These are phyloP conservation scores for Rhizophagus prolifer DNA, from an alignment of 192 early-diverging fungal species.

Conservation along the genomic window DNA sequence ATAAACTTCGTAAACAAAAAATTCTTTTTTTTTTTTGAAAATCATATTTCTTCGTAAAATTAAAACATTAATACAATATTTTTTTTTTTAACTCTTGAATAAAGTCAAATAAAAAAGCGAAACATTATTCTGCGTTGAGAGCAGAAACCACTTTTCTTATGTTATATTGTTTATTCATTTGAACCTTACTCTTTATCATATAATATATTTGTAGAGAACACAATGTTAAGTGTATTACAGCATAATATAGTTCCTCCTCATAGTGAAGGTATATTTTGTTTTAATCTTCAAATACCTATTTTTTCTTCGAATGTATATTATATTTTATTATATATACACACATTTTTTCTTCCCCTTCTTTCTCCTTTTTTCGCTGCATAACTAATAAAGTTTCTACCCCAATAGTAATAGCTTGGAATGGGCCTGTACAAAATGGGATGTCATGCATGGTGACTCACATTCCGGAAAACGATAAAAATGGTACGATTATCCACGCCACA, in stretches of 20 bases:
- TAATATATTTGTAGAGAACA: not conserved
- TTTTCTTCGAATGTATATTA: no score
- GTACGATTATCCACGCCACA: not conserved
- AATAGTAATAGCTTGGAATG: not conserved
- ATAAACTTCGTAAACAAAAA: no score
- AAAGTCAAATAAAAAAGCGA: not conserved
- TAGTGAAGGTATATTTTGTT: not conserved
- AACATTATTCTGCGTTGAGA: not conserved
- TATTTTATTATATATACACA: no score
- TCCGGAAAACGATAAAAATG: not conserved
- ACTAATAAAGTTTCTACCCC: not conserved
- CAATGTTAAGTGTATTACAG: not conserved
- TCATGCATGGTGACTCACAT: not conserved
- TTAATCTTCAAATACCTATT: no score
- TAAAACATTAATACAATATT: no score
- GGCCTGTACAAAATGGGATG: not conserved
- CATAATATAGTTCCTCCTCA: not conserved
- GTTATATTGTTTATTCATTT: not conserved
- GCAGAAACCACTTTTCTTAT: not conserved
- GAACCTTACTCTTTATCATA: not conserved
- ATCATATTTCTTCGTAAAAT: no score
- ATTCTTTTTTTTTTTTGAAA: no score
- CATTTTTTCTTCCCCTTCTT: no score
- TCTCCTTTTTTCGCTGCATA: not conserved
- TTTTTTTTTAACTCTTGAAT: not conserved